Percentiles rank a stretch among this genome's conserved stretches.
Conservation (phyloP, 2,329 filamentous ascomycete species). For the Cladophialophora carrionii region DNA sequence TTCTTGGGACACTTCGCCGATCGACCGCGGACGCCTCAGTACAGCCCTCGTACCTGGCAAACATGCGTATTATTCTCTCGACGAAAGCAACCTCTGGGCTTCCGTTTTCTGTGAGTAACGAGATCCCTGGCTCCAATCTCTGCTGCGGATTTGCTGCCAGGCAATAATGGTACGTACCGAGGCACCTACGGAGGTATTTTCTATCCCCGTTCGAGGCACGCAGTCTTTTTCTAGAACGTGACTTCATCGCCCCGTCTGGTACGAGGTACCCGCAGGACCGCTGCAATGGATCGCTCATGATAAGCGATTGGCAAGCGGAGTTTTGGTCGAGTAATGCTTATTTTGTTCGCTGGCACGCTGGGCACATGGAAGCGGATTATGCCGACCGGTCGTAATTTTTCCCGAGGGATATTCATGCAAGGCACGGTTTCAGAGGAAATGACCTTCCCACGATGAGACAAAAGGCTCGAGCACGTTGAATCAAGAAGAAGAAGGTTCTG, state of each 20-base stretch:
- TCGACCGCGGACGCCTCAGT: background rate
- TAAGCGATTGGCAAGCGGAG: constrained; percentile 1
- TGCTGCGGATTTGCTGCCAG: background rate
- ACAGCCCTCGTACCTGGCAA: background rate
- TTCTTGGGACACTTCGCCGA: background rate
- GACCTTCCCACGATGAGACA: background rate
- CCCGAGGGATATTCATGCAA: background rate
- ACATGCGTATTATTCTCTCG: background rate
- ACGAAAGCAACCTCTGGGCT: background rate
- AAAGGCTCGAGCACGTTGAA: background rate
- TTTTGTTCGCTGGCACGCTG: background rate
- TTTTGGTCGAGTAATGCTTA: constrained; percentile 6
- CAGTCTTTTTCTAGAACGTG: constrained; percentile 2
- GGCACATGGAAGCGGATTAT: background rate
- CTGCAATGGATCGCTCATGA: background rate
- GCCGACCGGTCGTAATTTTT: background rate
- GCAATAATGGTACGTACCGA: background rate
- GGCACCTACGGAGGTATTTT: background rate
- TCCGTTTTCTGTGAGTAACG: background rate
- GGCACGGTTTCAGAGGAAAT: background rate
- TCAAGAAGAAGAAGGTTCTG: background rate
- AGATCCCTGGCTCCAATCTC: background rate
- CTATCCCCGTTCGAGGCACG: background rate
- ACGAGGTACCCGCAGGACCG: background rate
- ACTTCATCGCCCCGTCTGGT: constrained; percentile 1